Evolutionary conservation across 2,329 filamentous ascomycete genomes (phyloP), one percentile per base, ranked within the genome.

Genomic region (Hymenoscyphus scutula): DNA sequence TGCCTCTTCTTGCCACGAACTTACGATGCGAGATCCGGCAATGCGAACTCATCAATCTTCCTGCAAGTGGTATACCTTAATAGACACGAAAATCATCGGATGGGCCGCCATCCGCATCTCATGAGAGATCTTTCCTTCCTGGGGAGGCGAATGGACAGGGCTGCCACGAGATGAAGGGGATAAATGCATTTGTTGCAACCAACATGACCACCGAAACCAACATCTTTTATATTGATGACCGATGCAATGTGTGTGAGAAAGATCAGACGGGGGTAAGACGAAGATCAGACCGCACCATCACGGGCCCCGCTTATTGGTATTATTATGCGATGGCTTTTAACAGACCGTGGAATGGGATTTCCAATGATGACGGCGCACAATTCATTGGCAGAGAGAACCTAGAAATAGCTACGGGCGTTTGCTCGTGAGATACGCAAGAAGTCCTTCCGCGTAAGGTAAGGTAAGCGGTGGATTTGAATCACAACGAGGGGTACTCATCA

Each of bases 191-290:
- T 25, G 8, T 38, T 45, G 37, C 34, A 57, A 38, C 27, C 29
- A 32, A 32, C 23, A 53, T 37, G 41, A 48, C 29, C 27, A 32
- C 53, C 41, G 6, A 48, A 10, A n/a, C 19, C 41, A 30, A n/a
- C 41, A 48, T 48, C 41, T 17, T 48, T 25, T 25, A 55, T 55
- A 55, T 55, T 55, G 53, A 55, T 32, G 53, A 55, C 53, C 10
- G 53, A 57, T 57, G 19, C 32, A 57, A 38, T 25, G 19, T n/a
- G 41, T 48, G 56, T 51, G 38, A 58, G n/a, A n/a, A 25, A 58
- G 23, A 58, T 48, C 56, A 58, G 56, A 58, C 27, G 56, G 56
- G 32, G 32, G 41, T 48, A 48, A 48, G 41, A 48, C 41, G n/a
- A 51, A 51, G 45, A 51, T 51, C 19, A 51, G 45, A 51, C 8